Evolutionary conservation across 352 stramenopile species (phyloP).

Genomic region (Globisporangium apiculatum): DNA sequence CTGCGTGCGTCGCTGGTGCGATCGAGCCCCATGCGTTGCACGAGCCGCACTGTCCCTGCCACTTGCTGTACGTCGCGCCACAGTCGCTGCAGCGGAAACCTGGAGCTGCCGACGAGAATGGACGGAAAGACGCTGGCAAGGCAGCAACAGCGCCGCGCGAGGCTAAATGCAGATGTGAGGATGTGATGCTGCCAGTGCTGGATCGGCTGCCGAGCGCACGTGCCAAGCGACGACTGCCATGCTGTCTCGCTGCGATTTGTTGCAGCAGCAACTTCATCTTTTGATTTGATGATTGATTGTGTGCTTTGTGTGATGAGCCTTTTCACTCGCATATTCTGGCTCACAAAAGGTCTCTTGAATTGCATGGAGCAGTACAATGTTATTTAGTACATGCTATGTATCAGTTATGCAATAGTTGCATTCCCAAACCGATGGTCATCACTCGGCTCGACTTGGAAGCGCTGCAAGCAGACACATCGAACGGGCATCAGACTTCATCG

Average conservation of each 20-base stretch:
- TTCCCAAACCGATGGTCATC: constrained; percentile 4
- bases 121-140: neutral
- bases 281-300: no score
- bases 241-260: neutral
- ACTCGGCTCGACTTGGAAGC: neutral
- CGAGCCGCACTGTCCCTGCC: constrained; percentile 78
- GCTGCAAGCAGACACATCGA: no score
- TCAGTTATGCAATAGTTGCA: neutral
- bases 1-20: constrained; percentile 31
- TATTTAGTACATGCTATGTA: neutral
- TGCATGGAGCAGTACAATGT: no score
- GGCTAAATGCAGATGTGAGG: no score
- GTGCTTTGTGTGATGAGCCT: no score
- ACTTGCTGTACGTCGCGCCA: constrained; percentile 68
- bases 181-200: no score
- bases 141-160: no score
- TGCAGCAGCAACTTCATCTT: neutral
- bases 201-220: neutral
- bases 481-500: no score
- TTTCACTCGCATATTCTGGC: no score
- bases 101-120: constrained; percentile 15
- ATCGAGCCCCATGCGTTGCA: constrained; percentile 91
- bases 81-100: constrained; percentile 49
- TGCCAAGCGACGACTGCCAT: neutral
- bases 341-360: no score